These are phyloP conservation scores for Fusarium coicis DNA, from an alignment of 2,329 filamentous ascomycete genomes.

Conservation along the genomic window DNA sequence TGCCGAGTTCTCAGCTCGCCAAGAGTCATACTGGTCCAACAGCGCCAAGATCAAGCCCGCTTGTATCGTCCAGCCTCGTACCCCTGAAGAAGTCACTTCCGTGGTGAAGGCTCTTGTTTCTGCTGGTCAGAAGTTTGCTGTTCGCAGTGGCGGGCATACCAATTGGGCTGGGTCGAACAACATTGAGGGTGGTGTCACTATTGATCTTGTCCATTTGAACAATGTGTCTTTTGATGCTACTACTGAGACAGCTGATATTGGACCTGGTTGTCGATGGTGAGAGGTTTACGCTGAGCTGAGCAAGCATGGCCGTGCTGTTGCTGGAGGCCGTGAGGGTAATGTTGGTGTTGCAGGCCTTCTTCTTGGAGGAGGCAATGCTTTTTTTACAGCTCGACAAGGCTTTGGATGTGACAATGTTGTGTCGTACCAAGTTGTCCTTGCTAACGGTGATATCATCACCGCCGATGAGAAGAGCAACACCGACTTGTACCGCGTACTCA, in stretches of 20 bases:
- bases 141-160: conserved; percentile 19
- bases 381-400: conserved; percentile 51
- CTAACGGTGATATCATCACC: conserved; percentile 56
- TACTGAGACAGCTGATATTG: conserved; percentile 54
- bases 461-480: conserved; percentile 49
- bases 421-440: conserved; percentile 60
- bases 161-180: conserved; percentile 26
- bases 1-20: conserved; percentile 19
- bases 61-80: conserved; percentile 24
- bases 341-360: conserved; percentile 47
- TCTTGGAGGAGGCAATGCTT: conserved; percentile 44
- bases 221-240: conserved; percentile 19
- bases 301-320: conserved; percentile 51
- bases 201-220: conserved; percentile 27
- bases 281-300: conserved; percentile 39
- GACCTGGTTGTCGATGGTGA: conserved; percentile 57
- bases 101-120: conserved; percentile 19
- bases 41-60: conserved; percentile 30
- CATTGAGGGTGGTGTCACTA: conserved; percentile 10
- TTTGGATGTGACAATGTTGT: conserved; percentile 59
- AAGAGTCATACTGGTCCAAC: conserved; percentile 36
- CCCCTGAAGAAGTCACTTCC: conserved; percentile 10
- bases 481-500: conserved; percentile 59
- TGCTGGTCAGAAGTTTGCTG: conserved; percentile 12
- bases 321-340: conserved; percentile 55